Evolutionary conservation across 495 filamentous ascomycete species (phyloP).

Genomic region (Aspergillus biplanus): DNA sequence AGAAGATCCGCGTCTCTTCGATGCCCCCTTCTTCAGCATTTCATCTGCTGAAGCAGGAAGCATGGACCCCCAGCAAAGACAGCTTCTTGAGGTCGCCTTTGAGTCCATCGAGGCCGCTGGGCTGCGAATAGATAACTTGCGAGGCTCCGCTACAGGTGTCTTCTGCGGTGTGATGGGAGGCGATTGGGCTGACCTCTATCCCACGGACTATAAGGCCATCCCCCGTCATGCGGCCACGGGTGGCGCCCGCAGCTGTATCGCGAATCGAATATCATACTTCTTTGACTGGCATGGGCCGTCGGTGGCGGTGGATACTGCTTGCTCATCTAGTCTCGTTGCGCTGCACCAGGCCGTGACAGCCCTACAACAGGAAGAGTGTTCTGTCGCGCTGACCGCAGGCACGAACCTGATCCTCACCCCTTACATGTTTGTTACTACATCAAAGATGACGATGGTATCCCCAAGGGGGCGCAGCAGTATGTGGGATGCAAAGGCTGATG

Average conservation of each 20-base stretch:
- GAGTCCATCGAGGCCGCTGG: slow-evolving; percentile 46
- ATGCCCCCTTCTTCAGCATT: slow-evolving; percentile 48
- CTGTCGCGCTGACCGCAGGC: slow-evolving; percentile 37
- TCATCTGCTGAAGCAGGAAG: slow-evolving; percentile 32
- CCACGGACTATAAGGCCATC: background rate
- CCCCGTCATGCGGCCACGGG: background rate
- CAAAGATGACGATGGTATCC: slow-evolving; percentile 54
- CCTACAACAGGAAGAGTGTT: slow-evolving; percentile 31
- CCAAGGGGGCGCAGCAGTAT: slow-evolving; percentile 29
- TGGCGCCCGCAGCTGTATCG: background rate
- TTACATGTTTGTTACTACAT: slow-evolving; percentile 27
- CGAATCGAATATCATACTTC: background rate
- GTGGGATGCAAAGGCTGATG: slow-evolving; percentile 59
- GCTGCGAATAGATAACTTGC: background rate
- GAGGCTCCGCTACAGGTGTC: background rate
- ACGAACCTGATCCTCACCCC: slow-evolving; percentile 40
- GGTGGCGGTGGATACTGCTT: slow-evolving; percentile 41
- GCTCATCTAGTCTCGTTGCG: slow-evolving; percentile 36
- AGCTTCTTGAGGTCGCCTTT: slow-evolving; percentile 38
- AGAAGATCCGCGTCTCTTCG: slow-evolving; percentile 34
- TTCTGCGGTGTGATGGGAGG: background rate
- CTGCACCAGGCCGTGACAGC: slow-evolving; percentile 36
- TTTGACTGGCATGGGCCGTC: background rate
- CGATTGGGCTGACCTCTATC: background rate
- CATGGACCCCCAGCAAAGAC: slow-evolving; percentile 45